Evolutionary conservation across 768 basidiomycete species (phyloP), one percentile per base, ranked within the genome.

Genomic region (Calocybe cyanea): DNA sequence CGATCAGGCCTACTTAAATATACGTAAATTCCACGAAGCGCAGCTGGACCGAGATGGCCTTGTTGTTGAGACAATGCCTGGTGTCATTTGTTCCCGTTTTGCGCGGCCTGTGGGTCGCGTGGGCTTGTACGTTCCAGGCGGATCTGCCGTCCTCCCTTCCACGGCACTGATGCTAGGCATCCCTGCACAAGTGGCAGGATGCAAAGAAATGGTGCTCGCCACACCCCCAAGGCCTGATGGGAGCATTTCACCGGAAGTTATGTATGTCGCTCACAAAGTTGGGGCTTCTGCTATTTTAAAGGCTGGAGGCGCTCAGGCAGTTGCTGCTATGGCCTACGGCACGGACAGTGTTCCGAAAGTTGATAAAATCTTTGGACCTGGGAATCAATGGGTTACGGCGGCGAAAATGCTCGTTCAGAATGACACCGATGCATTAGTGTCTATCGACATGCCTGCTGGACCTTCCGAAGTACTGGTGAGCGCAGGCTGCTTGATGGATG

Each of bases 381-480:
- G 96, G 19, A 99, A 99, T 63, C 96, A 98, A 64, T 99, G 94
- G 92, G 96, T 99, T 18, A 99, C 95, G 1, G 96, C 96, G 1
- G 96, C 95, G 41, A 99, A 99, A 71, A 97, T 99, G 96, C 68
- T 95, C 43, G 95, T 99, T 19, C 94, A 97, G 63, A 99, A 98
- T 65, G 96, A 99, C 61, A 94, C 94, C 10, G 89, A 94, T 57
- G 95, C 96, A 7, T 66, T 94, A 51, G 93, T 97, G 6, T 88
- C 91, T 13, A 99, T 98, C 57, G 96, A 99, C 65, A 98, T 99
- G 92, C 96, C 96, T 39, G 96, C 96, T 25, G 96, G 96, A 6
- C 96, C 96, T 21, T 93, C 90, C 3, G 96, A 99, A 67, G 95
- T 99, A 18, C 72, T 99, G 58, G 96, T 96, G 59, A 70, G 87